These are phyloP conservation scores for Epichloe baconii DNA, from an alignment of 2,329 filamentous ascomycete species.

Conservation along the genomic window DNA sequence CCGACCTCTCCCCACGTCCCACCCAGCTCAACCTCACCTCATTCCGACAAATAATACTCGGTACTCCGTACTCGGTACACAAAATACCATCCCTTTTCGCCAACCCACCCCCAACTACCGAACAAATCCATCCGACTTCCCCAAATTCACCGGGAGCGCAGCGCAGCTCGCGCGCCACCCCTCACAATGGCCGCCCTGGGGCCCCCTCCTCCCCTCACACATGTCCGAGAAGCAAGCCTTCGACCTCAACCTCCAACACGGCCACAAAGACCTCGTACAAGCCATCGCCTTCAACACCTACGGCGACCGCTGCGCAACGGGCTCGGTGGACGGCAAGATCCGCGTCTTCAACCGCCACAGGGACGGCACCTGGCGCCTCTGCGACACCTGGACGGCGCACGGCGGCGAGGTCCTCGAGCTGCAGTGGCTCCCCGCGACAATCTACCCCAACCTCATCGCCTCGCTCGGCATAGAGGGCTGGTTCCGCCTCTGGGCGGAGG, in stretches of 20 bases:
- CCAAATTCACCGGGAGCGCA: no score
- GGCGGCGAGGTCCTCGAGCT: slow-evolving; percentile 86
- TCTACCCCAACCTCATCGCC: slow-evolving; percentile 73
- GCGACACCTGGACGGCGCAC: slow-evolving; percentile 83
- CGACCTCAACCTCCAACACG: slow-evolving; percentile 54
- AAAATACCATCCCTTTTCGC: no score
- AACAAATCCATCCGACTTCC: no score
- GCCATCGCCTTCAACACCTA: slow-evolving; percentile 85
- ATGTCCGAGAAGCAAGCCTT: slow-evolving; percentile 35
- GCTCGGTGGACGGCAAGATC: slow-evolving; percentile 83
- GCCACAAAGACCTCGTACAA: slow-evolving; percentile 69
- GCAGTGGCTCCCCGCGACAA: slow-evolving; percentile 84
- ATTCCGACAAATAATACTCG: background rate
- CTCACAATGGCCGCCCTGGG: slow-evolving; percentile 17
- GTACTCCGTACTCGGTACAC: background rate
- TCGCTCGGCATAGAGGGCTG: slow-evolving; percentile 82
- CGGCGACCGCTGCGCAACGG: slow-evolving; percentile 81
- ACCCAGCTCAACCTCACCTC: background rate
- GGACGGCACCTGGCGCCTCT: slow-evolving; percentile 63
- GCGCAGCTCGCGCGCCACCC: background rate
- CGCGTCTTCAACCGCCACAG: slow-evolving; percentile 81
- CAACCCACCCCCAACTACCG: no score
- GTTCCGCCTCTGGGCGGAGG: slow-evolving; percentile 88
- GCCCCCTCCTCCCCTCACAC: slow-evolving; percentile 19
- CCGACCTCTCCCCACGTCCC: background rate